Evolutionary conservation across 352 stramenopile genomes (phyloP), one percentile per base, ranked within the genome.

Genomic region (Pythium guiyangense): DNA sequence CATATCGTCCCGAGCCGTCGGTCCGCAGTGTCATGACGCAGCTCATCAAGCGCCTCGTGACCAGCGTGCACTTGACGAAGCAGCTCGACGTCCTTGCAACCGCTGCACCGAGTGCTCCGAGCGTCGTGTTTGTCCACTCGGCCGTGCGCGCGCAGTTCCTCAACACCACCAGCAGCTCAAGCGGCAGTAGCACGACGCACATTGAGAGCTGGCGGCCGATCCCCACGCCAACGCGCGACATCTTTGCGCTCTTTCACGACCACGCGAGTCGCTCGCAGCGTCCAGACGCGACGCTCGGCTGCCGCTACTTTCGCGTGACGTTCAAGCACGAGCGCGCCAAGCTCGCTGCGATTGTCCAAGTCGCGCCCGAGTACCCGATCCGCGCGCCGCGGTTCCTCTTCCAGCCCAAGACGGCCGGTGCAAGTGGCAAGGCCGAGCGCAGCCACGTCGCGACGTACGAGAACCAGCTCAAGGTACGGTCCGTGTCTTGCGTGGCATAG

Each of bases 11-110:
- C 2, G 79, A 92, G 62, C 77, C 78, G 10, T 92, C 83, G 0
- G 64, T 92, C 5, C 83, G 80, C 35, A 86, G 76, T 49, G 74
- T 87, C 10, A 75, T 90, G 67, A 59, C 43, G 6, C 76, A 92
- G 46, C 58, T 92, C 4, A 64, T 77, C 14, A 77, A 80, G 54
- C 77, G 83, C 18, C 74, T 89, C 15, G 65, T 70, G 20, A 54
- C 60, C 3, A 70, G 62, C 2, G 54, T 70, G 0, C 62, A 83
- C 40, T 52, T 92, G 12, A 72, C 75, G 54, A 71, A 68, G n/a
- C 79, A 89, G 18, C 34, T 88, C 10, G 60, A 77, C 3, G 44
- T 64, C 22, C 57, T 92, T 22, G 50, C 57, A 2, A 81, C 31
- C 29, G 60, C 63, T 2, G 42, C 64, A 60, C 27, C 54, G 37